Evolutionary conservation across 345 rosid species (phyloP).

Genomic region (Lagerstroemia speciosa): DNA sequence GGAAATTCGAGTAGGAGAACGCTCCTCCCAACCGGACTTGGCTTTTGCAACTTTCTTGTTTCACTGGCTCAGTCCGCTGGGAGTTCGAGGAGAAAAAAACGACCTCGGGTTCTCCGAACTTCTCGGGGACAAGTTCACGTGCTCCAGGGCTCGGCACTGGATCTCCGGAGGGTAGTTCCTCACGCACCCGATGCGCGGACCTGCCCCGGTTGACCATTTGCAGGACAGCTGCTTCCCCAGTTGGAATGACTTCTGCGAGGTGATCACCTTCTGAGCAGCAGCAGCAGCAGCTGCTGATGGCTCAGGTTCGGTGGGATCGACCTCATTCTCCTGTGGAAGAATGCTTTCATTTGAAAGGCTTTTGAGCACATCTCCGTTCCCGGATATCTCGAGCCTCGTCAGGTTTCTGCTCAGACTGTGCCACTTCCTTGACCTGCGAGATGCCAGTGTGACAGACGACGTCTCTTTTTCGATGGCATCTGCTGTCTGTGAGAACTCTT

Average conservation of each 20-base stretch:
- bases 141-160: constrained; percentile 80
- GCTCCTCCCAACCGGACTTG: not conserved
- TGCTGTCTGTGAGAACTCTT: constrained; percentile 20
- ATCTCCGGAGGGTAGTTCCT: constrained; percentile 80
- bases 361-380: constrained; percentile 18
- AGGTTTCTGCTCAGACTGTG: constrained; percentile 18
- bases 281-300: constrained; percentile 5
- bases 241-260: constrained; percentile 57
- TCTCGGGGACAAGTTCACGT: constrained; percentile 79
- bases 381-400: constrained; percentile 37
- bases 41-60: not conserved
- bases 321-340: not conserved
- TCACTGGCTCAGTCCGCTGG: not conserved
- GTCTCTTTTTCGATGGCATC: constrained; percentile 20
- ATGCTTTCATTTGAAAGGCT: constrained; percentile 13
- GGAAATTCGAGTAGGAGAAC: too few relatives aligned
- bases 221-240: constrained; percentile 74
- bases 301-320: not conserved
- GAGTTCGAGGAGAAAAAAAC: constrained; percentile 10
- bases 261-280: constrained; percentile 43
- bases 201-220: constrained; percentile 98
- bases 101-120: constrained; percentile 8
- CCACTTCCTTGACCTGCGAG: constrained; percentile 12
- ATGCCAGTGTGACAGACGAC: constrained; percentile 12
- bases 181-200: constrained; percentile 88